phyloP scores from a whole-genome alignment of 2,329 filamentous ascomycete genomes.

The Gnomoniopsis smithogilvyi region DNA sequence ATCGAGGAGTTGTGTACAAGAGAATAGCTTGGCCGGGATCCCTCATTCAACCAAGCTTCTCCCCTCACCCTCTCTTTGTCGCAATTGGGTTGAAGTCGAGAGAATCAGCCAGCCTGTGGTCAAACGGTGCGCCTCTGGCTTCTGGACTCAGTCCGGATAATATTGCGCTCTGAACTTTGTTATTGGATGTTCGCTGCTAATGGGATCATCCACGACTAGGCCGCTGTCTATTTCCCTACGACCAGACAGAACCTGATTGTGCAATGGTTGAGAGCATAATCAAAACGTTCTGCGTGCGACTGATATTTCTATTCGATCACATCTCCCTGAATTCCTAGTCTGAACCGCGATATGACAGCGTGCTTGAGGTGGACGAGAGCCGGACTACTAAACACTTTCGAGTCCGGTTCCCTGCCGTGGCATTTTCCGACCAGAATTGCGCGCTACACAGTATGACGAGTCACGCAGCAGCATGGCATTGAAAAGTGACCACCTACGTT shows the following conservation, averaged over 20 bases:
- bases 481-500: neutral
- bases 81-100: conserved; percentile 33
- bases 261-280: too few species aligned
- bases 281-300: too few species aligned
- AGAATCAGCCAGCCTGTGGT: conserved; percentile 36
- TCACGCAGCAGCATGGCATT: too few species aligned
- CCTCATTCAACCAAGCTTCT: conserved; percentile 37
- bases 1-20: neutral
- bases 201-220: conserved; percentile 40
- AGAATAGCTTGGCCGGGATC: conserved; percentile 22
- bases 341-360: too few species aligned
- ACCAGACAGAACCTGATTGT: too few species aligned
- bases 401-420: too few species aligned
- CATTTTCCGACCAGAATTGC: too few species aligned
- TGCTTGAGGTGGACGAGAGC: too few species aligned
- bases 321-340: too few species aligned
- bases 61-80: conserved; percentile 48
- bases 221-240: conserved; percentile 27
- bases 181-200: conserved; percentile 24
- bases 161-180: conserved; percentile 20
- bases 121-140: conserved; percentile 47
- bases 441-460: too few species aligned
- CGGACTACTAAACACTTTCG: too few species aligned
- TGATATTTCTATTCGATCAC: too few species aligned
- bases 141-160: conserved; percentile 20